These are phyloP conservation scores for Ramichloridium luteum DNA, from an alignment of 2,329 filamentous ascomycete species.

Conservation along the genomic window DNA sequence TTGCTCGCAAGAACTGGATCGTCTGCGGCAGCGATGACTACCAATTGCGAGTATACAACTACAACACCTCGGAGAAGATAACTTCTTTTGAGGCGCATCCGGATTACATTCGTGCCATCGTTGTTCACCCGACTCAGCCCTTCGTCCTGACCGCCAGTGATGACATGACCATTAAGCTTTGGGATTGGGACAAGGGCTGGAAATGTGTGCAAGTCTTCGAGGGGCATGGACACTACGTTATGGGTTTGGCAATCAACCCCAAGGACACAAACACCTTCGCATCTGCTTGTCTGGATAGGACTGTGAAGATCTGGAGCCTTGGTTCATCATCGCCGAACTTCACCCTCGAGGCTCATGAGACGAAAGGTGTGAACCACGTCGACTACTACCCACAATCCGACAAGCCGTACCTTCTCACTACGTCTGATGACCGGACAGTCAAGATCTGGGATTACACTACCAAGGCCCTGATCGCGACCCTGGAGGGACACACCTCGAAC, in stretches of 20 bases:
- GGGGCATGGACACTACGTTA: conserved; percentile 91
- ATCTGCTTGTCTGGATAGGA: conserved; percentile 88
- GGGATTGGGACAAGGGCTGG: conserved; percentile 98
- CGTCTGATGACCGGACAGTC: conserved; percentile 89
- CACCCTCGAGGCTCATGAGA: conserved; percentile 91
- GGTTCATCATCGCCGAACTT: conserved; percentile 91
- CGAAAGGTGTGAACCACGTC: conserved; percentile 95
- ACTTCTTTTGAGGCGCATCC: conserved; percentile 94
- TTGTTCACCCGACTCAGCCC: conserved; percentile 86
- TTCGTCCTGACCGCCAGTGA: conserved; percentile 93
- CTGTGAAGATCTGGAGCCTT: conserved; percentile 95
- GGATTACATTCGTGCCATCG: conserved; percentile 95
- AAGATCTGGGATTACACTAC: conserved; percentile 99
- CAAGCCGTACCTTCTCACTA: conserved; percentile 82
- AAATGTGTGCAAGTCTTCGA: conserved; percentile 96
- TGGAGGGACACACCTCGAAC: conserved; percentile 95
- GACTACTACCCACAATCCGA: conserved; percentile 66
- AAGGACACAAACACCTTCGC: conserved; percentile 59
- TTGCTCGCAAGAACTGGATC: conserved; percentile 92
- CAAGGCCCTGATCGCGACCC: conserved; percentile 87
- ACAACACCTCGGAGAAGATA: conserved; percentile 98
- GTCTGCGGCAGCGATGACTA: conserved; percentile 75
- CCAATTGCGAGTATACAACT: conserved; percentile 84
- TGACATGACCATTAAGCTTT: conserved; percentile 97
- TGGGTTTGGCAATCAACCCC: conserved; percentile 93